phyloP scores from a whole-genome alignment of 2,329 filamentous ascomycete genomes.

The Colletotrichum incanum region DNA sequence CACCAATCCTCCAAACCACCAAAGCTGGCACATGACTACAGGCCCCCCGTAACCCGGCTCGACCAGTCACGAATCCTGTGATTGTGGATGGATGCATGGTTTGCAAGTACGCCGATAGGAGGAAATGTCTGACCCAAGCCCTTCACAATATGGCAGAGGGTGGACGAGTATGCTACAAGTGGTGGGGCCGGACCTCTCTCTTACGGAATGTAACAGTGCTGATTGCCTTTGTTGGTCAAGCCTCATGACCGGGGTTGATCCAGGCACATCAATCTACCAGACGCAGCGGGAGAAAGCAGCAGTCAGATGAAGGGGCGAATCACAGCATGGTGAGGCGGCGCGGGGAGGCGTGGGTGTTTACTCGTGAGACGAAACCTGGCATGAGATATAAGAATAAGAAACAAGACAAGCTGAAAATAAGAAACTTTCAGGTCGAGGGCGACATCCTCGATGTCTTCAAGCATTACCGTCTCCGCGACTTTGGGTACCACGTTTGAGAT shows the following conservation, averaged over 20 bases:
- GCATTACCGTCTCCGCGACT: background rate
- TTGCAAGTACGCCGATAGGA: conserved; percentile 41
- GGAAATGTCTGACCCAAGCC: conserved; percentile 27
- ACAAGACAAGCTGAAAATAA: background rate
- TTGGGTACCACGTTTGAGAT: conserved; percentile 2
- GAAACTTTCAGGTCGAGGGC: background rate
- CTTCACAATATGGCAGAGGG: background rate
- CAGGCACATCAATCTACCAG: conserved; percentile 27
- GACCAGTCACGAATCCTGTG: conserved; percentile 23
- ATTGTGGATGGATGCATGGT: conserved; percentile 23
- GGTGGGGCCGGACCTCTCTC: conserved; percentile 12
- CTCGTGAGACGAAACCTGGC: conserved; percentile 31
- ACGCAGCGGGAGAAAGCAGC: conserved; percentile 19
- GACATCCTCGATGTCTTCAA: background rate
- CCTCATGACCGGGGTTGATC: conserved; percentile 27
- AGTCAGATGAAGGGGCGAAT: conserved; percentile 30
- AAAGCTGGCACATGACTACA: conserved; percentile 33
- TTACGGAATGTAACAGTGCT: conserved; percentile 39
- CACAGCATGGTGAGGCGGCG: background rate
- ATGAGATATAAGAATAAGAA: conserved; percentile 11
- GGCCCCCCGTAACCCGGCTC: background rate
- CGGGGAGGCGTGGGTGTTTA: conserved; percentile 23
- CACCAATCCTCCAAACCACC: background rate
- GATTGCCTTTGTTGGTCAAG: conserved; percentile 42
- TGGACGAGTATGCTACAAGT: background rate